Percentiles rank a stretch among this genome's conserved stretches.
Evolutionary conservation across 495 filamentous ascomycete species (phyloP).

Genomic region (Penicillium coprophilum): DNA sequence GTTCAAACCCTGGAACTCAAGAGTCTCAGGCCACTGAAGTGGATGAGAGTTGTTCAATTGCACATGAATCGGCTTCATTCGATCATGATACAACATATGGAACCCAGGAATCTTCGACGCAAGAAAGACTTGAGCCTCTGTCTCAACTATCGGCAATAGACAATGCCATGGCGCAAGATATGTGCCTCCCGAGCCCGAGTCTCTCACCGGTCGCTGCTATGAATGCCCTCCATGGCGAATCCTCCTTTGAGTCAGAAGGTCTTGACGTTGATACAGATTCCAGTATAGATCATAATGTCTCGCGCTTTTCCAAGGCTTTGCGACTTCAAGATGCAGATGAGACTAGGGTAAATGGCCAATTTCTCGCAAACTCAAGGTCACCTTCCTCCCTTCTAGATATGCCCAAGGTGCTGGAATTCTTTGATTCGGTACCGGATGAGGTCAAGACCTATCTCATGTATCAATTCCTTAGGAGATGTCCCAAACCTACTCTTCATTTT

Average conservation of each 20-base stretch:
- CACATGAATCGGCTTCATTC: slow-evolving; percentile 18
- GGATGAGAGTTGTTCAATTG: slow-evolving; percentile 10
- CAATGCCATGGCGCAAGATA: slow-evolving; percentile 75
- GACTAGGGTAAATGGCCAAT: slow-evolving; percentile 11
- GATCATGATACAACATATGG: slow-evolving; percentile 28
- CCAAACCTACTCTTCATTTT: slow-evolving; percentile 85
- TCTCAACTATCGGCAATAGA: slow-evolving; percentile 42
- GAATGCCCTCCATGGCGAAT: slow-evolving; percentile 53
- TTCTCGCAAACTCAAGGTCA: slow-evolving; percentile 17
- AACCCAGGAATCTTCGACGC: slow-evolving; percentile 23
- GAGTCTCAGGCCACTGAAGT: slow-evolving; percentile 14
- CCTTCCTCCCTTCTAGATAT: slow-evolving; percentile 66
- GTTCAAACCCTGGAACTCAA: slow-evolving; percentile 10
- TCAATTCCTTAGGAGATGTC: slow-evolving; percentile 84
- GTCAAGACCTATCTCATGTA: slow-evolving; percentile 96
- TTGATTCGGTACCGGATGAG: slow-evolving; percentile 83
- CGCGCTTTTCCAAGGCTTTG: slow-evolving; percentile 25
- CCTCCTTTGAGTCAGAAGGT: slow-evolving; percentile 47
- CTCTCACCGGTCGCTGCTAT: slow-evolving; percentile 88
- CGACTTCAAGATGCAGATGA: slow-evolving; percentile 21
- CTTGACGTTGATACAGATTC: slow-evolving; percentile 49
- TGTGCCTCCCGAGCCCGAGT: slow-evolving; percentile 91
- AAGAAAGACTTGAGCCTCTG: slow-evolving; percentile 25
- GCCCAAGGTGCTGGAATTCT: slow-evolving; percentile 79
- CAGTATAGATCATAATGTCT: slow-evolving; percentile 40